These are phyloP conservation scores for Oryza officinalis DNA, from an alignment of 176 grass and related monocot species.

Conservation along the genomic window DNA sequence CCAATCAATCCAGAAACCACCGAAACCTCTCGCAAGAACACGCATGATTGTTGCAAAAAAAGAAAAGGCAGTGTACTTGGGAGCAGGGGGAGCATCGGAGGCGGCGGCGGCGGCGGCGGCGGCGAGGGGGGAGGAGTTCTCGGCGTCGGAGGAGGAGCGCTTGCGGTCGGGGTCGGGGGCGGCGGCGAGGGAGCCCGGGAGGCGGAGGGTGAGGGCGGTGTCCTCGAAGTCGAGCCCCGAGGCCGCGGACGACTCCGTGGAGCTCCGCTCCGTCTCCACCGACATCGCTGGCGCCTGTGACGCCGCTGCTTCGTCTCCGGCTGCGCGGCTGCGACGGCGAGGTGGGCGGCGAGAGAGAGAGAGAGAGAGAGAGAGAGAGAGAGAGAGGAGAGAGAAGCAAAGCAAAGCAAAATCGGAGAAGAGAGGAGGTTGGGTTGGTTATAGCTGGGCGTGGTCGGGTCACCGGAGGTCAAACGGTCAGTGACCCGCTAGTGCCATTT, in stretches of 20 bases:
- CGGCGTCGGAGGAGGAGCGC: conserved; percentile 45
- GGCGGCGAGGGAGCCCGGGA: conserved; percentile 53
- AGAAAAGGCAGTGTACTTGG: conserved; percentile 56
- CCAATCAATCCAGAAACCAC: no score
- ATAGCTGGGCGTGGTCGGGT: conserved; percentile 36
- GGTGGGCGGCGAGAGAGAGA: background rate
- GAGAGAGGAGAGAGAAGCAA: background rate
- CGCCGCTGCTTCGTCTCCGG: no score
- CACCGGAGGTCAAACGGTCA: conserved; percentile 24
- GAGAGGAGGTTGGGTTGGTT: conserved; percentile 48
- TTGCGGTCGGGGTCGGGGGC: conserved; percentile 56
- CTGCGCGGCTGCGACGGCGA: background rate
- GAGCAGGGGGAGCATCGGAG: conserved; percentile 48
- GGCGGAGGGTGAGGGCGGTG: conserved; percentile 80
- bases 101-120: background rate
- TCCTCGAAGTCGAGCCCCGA: conserved; percentile 90
- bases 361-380: background rate
- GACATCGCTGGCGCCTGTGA: conserved; percentile 36
- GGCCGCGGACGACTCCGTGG: conserved; percentile 60
- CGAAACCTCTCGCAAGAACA: background rate
- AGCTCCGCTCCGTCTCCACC: conserved; percentile 84
- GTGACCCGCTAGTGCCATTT: background rate
- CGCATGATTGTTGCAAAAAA: background rate
- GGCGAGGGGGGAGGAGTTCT: conserved; percentile 30
- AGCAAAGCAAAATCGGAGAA: background rate